Evolutionary conservation across 2,329 filamentous ascomycete species (phyloP), one percentile per base, ranked within the genome.

Genomic region (Phialemoniopsis sp.): DNA sequence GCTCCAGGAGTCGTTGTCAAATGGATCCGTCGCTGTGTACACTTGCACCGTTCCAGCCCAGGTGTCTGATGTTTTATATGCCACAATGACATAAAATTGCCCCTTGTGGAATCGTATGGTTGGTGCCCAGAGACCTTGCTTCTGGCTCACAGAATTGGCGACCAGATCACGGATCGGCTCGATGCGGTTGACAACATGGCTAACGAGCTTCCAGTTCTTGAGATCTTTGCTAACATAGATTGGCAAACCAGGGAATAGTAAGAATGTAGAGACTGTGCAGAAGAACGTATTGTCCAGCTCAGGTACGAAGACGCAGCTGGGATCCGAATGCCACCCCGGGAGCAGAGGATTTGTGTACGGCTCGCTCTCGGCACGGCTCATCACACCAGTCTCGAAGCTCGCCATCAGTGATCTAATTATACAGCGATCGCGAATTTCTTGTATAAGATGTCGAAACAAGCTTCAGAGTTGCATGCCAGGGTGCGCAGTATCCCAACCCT

Each of bases 211-310:
- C 72, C 72, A 78, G 38, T 68, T 66, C 13, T 61, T 46, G 14
- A 79, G 51, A 47, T 78, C 72, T 38, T 62, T 65, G n/a, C 66
- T 73, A 3, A 70, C 69, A 48, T 77, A 68, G 15, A 78, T 64
- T 0, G 73, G 72, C 6, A 76, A 55, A 1, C 72, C 73, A 0
- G 73, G 73, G 46, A 76, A 77, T 1, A 63, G 58, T 38, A 70
- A 67, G 47, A 77, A 78, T 2, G 68, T 73, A 0, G 72, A 76
- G 0, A 68, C 69, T 3, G 64, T 67, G 45, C 70, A 74, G 52
- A 71, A 74, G 48, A 73, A 75, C 8, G 61, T 66, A 10, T 60
- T 48, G 36, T 68, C 54, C 34, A 47, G 46, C 21, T 63, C 59
- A 2, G 52, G 46, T 2, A 66, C 57, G 35, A 59, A 62, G 26